Evolutionary conservation across 2,329 filamentous ascomycete genomes (phyloP), one percentile per base, ranked within the genome.

Genomic region (Coniella lustricola): DNA sequence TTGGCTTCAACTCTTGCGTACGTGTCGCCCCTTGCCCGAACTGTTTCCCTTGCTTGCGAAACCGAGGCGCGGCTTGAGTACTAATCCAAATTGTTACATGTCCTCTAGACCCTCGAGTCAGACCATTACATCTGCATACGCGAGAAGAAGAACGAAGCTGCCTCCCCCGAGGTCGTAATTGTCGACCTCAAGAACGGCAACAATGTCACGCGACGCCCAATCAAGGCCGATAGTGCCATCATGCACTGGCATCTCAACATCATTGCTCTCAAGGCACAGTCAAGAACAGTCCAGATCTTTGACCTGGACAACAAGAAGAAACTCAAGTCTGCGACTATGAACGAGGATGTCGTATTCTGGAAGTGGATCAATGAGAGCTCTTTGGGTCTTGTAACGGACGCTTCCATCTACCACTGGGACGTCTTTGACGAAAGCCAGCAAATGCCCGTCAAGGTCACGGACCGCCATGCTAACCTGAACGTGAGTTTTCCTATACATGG

Each of bases 211-310:
- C 85, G 87, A 62, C 82, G 91, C 65, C 89, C 91, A 42, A 98
- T 98, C 76, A 97, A 95, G 76, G 93, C 93, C 63, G 93, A 98
- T 73, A 97, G 90, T 81, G 93, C 94, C 61, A 95, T 98, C 67
- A 97, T 98, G 93, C 93, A 98, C 80, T 95, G 89, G 88, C 85
- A 79, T 60, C 87, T 85, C 67, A 89, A 95, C 68, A 88, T 98
- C 67, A 97, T 98, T 63, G 93, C 94, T 55, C 80, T 98, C 59
- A 95, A 95, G 73, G 91, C 93, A 42, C 89, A 96, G 68, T 86
- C 85, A 55, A 81, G 90, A 65, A 98, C 93, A 57, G 80, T 98
- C 54, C 94, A 98, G 74, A 95, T 98, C 67, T 98, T 98, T 71
- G 91, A 98, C 67, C 79, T 98, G 52, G 84, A 82, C 60, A 81